phyloP scores from a whole-genome alignment of 352 stramenopile genomes.

The Globisporangium sylvaticum region DNA sequence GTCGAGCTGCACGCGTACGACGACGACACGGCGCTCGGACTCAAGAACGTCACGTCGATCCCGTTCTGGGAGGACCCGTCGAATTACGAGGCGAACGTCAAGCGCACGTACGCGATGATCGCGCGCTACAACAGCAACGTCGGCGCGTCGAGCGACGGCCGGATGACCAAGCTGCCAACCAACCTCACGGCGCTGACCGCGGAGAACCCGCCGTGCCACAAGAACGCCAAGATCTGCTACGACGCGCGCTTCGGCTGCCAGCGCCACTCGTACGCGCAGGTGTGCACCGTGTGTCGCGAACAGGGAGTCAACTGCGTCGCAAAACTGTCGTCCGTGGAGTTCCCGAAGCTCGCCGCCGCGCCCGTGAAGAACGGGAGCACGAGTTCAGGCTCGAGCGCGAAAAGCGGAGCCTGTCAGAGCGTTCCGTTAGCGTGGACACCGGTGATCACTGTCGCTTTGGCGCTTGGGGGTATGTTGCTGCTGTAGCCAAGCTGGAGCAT shows the following conservation, averaged over 20 bases:
- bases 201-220: conserved; percentile 55
- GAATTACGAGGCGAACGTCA: conserved; percentile 41
- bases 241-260: conserved; percentile 46
- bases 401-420: not conserved
- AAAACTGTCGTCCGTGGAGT: conserved; percentile 35
- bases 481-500: not conserved
- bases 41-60: conserved; percentile 45
- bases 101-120: conserved; percentile 48
- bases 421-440: not conserved
- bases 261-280: conserved; percentile 57
- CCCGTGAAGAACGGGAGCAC: conserved; percentile 22
- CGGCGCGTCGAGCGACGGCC: conserved; percentile 15
- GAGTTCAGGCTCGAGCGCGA: not conserved
- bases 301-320: conserved; percentile 32
- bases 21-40: conserved; percentile 41
- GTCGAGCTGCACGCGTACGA: conserved; percentile 56
- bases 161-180: conserved; percentile 43
- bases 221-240: conserved; percentile 53
- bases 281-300: conserved; percentile 52
- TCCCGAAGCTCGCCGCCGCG: conserved; percentile 35
- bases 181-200: conserved; percentile 36
- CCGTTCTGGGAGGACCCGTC: conserved; percentile 61
- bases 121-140: conserved; percentile 42
- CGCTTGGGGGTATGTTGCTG: not conserved
- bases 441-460: not conserved